Evolutionary conservation across 805 yeast species (phyloP), one percentile per base, ranked within the genome.

Genomic region (Starmera quercuum): DNA sequence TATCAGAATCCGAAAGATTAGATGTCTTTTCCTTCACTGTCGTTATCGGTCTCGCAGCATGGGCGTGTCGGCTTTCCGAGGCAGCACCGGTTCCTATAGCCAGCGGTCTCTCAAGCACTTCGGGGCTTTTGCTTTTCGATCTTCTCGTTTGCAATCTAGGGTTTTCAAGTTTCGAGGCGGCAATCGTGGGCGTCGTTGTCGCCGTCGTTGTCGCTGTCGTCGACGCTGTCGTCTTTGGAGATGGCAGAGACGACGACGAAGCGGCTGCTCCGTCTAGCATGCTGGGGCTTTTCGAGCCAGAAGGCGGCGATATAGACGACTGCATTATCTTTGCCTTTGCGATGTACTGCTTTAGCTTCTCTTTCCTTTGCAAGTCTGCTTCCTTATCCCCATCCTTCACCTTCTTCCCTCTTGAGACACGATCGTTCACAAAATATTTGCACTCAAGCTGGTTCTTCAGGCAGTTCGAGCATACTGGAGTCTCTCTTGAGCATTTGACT

Each of bases 341-440:
- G 34, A 49, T 49, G 27, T 44, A 46, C 29, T 41, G 35, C 26
- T 47, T 48, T 17, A 47, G 34, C 31, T 45, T 51, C 31, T 40
- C 36, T 31, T 51, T 53, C 35, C 44, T 44, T 33, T 39, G 33
- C 25, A 33, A 18, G 24, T 49, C 55, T 7, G 42, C 42, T 12
- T 32, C 43, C 32, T 37, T 45, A 34, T 50, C 54, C n/a, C 37
- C 21, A 14, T 44, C 47, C 13, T 45, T 38, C 26, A 44, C 40
- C 37, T 47, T 47, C 33, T 53, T 53, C 1, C 61, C 58, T 30
- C 58, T 41, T 3, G 58, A 53, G 13, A 74, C 71, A 30, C 81
- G 47, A 39, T 75, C 78, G 44, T 76, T 76, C 30, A 68, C 64
- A 44, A 74, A 76, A 47, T 75, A 75, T 41, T 65, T 64, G 53